Base-by-base conservation (phyloP, 2,329 filamentous ascomycete genomes). In the Pseudogymnoascus sp. region DNA sequence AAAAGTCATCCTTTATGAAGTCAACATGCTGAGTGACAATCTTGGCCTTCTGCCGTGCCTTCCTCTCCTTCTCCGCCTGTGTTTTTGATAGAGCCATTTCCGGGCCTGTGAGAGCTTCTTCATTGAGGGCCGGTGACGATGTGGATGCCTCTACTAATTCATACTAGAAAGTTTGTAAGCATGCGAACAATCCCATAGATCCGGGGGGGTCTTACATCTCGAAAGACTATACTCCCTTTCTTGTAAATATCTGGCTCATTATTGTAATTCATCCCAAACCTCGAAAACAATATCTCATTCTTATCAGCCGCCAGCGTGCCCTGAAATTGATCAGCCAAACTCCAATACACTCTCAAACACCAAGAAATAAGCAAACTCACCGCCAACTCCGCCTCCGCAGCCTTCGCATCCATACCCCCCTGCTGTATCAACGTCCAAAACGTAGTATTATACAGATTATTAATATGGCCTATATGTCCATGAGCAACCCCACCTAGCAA, bases 371-470 rank as follows among this genome's bases (percentile, higher is more conserved):
- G 27, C 37, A 13, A n/a, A 69, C 78, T 67, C 72, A 89, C 89
- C 68, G 89, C 87, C 48, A 99, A 81, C 63, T 84, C 83, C 70
- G 88, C 83, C 72, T 97, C 93, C 0, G 94, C 94, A 63, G 90
- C 88, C 59, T 86, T 87, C 31, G 85, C 83, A 60, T 83, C 86
- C 78, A 94, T 82, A 0, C 87, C 89, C 1, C 90, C 92, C 58
- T 85, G 78, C 66, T 90, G 85, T 21, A 97, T 88, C 69, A 99
- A 79, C 0, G 87, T 80, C 94, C 94, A 99, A 74, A 97, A 97
- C 0, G 91, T 90, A 0, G 94, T 99, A 73, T 99, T 99, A 75
- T 97, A 99, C 4, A 99, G 82, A 71, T 99, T 99, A 74, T 99
- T 99, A 69, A 99, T 96, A 73, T 99, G 94, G 67, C 90, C 90